Evolutionary conservation across 768 basidiomycete species (phyloP).

Genomic region (Boletus subparvulus): DNA sequence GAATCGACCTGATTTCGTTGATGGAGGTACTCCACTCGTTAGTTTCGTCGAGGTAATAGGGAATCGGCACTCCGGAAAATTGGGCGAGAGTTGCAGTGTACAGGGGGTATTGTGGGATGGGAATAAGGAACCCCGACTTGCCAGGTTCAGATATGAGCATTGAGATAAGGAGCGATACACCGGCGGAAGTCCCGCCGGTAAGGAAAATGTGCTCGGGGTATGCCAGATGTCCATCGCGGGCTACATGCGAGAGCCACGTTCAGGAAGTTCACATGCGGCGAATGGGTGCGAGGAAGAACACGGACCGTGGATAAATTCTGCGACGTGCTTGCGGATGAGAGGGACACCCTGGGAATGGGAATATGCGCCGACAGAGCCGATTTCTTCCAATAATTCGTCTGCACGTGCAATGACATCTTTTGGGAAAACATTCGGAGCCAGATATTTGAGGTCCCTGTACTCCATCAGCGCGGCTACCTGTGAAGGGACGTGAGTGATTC

Average conservation of each 20-base stretch:
- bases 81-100: constrained; percentile 95
- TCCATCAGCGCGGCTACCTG: constrained; percentile 91
- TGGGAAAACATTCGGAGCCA: constrained; percentile 80
- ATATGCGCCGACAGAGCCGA: constrained; percentile 93
- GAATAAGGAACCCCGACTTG: constrained; percentile 81
- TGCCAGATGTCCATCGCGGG: constrained; percentile 86
- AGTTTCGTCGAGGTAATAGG: constrained; percentile 86
- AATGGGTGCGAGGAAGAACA: not conserved
- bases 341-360: constrained; percentile 93
- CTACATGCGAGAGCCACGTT: constrained; percentile 42
- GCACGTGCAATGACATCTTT: constrained; percentile 83
- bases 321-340: constrained; percentile 82
- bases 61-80: constrained; percentile 72
- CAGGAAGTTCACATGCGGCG: not conserved
- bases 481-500: not conserved
- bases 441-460: constrained; percentile 79
- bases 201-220: constrained; percentile 88
- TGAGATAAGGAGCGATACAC: constrained; percentile 84
- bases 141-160: constrained; percentile 67
- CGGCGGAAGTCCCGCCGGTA: constrained; percentile 91
- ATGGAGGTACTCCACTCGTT: constrained; percentile 82
- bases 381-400: constrained; percentile 73
- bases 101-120: constrained; percentile 97
- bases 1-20: constrained; percentile 59
- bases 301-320: constrained; percentile 84